Evolutionary conservation across 2,329 filamentous ascomycete genomes (phyloP), one percentile per base, ranked within the genome.

Genomic region (Gliomastix tumulicola): DNA sequence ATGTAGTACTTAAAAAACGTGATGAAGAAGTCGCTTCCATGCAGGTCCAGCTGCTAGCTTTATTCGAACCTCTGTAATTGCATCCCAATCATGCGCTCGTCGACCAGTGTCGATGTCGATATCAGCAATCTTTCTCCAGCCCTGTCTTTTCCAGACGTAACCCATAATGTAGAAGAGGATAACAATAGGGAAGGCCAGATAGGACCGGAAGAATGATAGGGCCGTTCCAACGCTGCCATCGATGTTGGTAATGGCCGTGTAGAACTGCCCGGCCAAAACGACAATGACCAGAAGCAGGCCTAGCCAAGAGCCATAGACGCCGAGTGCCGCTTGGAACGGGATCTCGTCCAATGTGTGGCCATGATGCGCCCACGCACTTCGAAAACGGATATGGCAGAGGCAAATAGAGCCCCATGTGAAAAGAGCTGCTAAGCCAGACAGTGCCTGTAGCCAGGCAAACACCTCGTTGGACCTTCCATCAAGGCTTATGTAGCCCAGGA

Each of bases 341-440:
- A 88, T 73, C 56, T 86, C 82, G 30, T 80, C 73, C 2, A 82
- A 54, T 3, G 68, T 72, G 53, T 78, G 76, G n/a, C 78, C 75
- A 28, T 79, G 68, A 20, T 66, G 56, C 19, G 60, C 64, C 81
- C 80, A 85, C 0, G 79, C 81, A 3, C 57, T 49, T 23, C 81
- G 76, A 68, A 84, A 83, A 16, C 81, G 77, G 50, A 85, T 82
- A 48, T 85, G 82, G 3, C 77, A 69, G 4, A 81, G 59, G 48
- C 79, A 83, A 47, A 84, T 82, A 27, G 75, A 81, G 15, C 71
- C 79, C 80, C 80, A 86, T 10, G 79, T 79, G 54, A 82, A 83
- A 30, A 85, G 66, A 11, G 76, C 73, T 10, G 74, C 72, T 5
- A 85, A 63, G 35, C 76, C 80, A 0, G 78, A 82, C 13, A 85